Evolutionary conservation across 352 stramenopile species (phyloP), one percentile per base, ranked within the genome.

Genomic region (Phytopythium delawarense): DNA sequence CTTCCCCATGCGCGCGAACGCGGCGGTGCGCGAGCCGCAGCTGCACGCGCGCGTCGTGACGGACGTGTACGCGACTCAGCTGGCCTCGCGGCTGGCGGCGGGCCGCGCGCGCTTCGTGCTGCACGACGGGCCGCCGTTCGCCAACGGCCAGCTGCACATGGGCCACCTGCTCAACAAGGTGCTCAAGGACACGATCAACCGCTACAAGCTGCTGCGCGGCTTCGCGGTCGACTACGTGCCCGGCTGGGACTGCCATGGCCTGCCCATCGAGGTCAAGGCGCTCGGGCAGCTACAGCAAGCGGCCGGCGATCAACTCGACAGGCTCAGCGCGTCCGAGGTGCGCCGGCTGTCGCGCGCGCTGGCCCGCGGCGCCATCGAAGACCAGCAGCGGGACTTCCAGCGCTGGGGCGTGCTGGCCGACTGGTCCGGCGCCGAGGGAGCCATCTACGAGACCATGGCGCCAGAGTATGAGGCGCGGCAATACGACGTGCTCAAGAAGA

Each of bases 251-350:
- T 99, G 96, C 76, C 98, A 99, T 70, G 98, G 97, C 16, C 77
- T 99, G 50, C 98, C 98, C 25, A 99, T 99, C 65, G 97, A 99
- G 79, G 85, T 99, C 66, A 99, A 99, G 76, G 97, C 98, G 15
- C 70, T 99, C 20, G 90, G 98, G 65, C 84, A 74, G 48, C 89
- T 99, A 71, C 96, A 97, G 67, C 67, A 78, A 0, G 65, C 75
- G 35, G 61, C 60, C 11, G 55, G 64, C 28, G 54, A 62, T 16
- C 61, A 69, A 28, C 64, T 57, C 9, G 51, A 61, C 20, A 46
- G 67, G 35, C 70, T 98, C 25, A 94, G 88, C 35, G 93, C 94
- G n/a, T 75, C 96, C n/a, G 81, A 92, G 45, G 79, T 99, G 25
- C 86, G 97, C 52, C 71, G 96, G 67, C 81, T 96, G 59, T 98